These are phyloP conservation scores for Neohortaea acidophila DNA, from an alignment of 495 filamentous ascomycete species.

Conservation along the genomic window DNA sequence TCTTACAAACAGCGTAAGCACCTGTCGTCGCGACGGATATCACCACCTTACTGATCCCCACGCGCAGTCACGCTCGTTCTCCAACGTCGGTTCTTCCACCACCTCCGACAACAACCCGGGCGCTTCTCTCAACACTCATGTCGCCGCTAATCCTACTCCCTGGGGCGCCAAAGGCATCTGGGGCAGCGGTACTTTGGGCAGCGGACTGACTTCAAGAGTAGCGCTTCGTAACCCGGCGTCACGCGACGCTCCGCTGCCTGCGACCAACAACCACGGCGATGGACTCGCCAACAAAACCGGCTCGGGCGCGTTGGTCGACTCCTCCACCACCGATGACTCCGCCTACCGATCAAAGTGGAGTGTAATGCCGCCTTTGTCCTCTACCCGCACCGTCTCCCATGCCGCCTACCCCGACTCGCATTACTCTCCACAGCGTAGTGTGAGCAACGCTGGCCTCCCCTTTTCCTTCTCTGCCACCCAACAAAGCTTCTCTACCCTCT, in stretches of 20 bases:
- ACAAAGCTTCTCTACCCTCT: not conserved
- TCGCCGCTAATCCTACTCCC: not conserved
- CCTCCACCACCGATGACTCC: slow-evolving; percentile 50
- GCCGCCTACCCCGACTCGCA: not conserved
- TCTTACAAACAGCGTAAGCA: slow-evolving; percentile 1
- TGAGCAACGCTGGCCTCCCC: slow-evolving; percentile 7
- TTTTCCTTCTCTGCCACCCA: not conserved
- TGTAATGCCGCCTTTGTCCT: not conserved
- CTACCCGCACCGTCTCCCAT: slow-evolving; percentile 3
- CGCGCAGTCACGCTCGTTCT: slow-evolving; percentile 7
- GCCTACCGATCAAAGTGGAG: slow-evolving; percentile 10
- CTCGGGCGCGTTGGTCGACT: slow-evolving; percentile 47
- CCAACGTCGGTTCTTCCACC: not conserved
- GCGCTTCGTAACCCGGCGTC: slow-evolving; percentile 4
- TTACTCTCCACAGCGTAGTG: slow-evolving; percentile 28
- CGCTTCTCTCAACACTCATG: not conserved
- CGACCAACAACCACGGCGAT: not conserved
- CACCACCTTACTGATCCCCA: not conserved
- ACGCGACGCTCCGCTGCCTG: not conserved
- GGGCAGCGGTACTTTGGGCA: slow-evolving; percentile 39
- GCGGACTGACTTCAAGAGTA: slow-evolving; percentile 27
- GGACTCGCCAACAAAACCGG: slow-evolving; percentile 39
- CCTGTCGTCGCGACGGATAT: not conserved
- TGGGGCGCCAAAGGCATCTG: slow-evolving; percentile 38
- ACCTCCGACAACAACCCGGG: slow-evolving; percentile 1